A percentile compares a stretch with the other conserved stretches of the same genome.
These are phyloP conservation scores for Phaeotremella skinneri DNA, from an alignment of 768 basidiomycete species.

Conservation along the genomic window DNA sequence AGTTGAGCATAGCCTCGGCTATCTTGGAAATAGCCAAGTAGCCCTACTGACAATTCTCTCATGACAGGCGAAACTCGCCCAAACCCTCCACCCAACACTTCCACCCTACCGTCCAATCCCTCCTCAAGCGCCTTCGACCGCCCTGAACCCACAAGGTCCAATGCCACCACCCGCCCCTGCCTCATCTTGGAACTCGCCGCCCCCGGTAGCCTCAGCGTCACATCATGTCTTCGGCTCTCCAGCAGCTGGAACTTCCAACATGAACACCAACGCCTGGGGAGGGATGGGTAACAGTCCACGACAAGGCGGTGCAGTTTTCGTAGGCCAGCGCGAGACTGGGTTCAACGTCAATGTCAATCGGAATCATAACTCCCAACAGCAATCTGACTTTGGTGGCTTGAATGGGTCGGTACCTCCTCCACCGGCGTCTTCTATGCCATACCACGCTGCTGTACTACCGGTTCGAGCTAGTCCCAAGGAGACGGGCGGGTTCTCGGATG, in stretches of 20 bases:
- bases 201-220: not conserved
- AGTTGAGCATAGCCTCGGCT: constrained; percentile 16
- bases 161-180: constrained; percentile 44
- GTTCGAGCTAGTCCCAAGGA: constrained; percentile 37
- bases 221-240: not conserved
- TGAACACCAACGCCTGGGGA: not conserved
- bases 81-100: constrained; percentile 27
- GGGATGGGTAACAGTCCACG: constrained; percentile 7
- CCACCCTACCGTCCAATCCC: constrained; percentile 37
- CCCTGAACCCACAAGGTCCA: constrained; percentile 18
- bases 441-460: constrained; percentile 33
- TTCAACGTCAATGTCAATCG: constrained; percentile 8
- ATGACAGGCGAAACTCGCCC: constrained; percentile 37
- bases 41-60: not conserved
- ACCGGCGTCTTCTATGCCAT: constrained; percentile 16
- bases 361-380: not conserved
- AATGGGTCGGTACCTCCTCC: not conserved
- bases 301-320: constrained; percentile 4
- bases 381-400: not conserved
- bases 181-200: constrained; percentile 44
- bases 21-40: not conserved
- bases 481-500: constrained; percentile 37
- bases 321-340: constrained; percentile 13
- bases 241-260: constrained; percentile 1
- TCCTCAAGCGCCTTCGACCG: constrained; percentile 12